Conservation (phyloP, 2,329 filamentous ascomycete species). For the Colletotrichum acutatum region DNA sequence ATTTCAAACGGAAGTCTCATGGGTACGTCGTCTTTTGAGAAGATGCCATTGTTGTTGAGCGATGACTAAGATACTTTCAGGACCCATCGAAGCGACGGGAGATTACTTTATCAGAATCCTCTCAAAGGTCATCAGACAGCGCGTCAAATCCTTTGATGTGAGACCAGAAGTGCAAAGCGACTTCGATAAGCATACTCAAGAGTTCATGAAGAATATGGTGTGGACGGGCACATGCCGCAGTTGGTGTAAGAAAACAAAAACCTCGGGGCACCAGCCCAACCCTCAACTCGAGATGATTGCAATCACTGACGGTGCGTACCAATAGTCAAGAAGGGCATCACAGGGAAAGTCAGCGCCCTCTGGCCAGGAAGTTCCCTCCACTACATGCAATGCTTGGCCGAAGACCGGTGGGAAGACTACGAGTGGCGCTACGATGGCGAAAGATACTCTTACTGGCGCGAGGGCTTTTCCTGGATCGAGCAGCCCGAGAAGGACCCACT, state of each 20-base stretch:
- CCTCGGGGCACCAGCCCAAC: too few relatives aligned
- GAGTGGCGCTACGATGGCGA: constrained; percentile 38
- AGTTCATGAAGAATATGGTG: constrained; percentile 51
- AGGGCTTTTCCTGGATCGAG: constrained; percentile 40
- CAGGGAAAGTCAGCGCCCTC: constrained; percentile 52
- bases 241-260: background rate
- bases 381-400: constrained; percentile 54
- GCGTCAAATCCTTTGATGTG: constrained; percentile 38
- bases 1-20: constrained; percentile 41
- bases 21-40: constrained; percentile 27
- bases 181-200: constrained; percentile 55
- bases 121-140: constrained; percentile 38
- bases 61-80: constrained; percentile 2
- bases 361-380: constrained; percentile 58
- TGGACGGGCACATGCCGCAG: constrained; percentile 7
- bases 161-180: constrained; percentile 51
- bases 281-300: background rate
- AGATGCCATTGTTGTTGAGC: too few relatives aligned
- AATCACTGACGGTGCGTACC: background rate
- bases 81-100: constrained; percentile 40
- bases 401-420: constrained; percentile 42
- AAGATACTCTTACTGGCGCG: constrained; percentile 39
- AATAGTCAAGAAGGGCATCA: constrained; percentile 39
- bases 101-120: constrained; percentile 43
- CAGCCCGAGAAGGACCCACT: constrained; percentile 36